Base-by-base conservation (phyloP, 805 yeast species). In the Wickerhamiella spandovensis region DNA sequence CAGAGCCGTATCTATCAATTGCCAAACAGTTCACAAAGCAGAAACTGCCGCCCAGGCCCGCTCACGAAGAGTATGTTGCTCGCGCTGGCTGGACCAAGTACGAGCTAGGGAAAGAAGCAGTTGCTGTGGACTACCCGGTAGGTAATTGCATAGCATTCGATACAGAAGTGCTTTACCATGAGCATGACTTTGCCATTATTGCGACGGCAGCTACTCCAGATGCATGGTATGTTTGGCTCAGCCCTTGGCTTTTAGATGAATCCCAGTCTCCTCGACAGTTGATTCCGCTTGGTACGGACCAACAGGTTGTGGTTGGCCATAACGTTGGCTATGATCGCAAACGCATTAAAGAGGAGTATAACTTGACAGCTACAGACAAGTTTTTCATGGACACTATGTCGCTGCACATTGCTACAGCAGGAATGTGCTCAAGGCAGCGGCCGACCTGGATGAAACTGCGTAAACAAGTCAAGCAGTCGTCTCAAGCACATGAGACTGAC, bases 181-280 rank as follows among this genome's bases (percentile, higher is more conserved):
- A 78, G 1, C 77, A 92, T 0, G 75, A 74, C 3, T 89, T 78
- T 61, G 81, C 97, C 0, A 77, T 84, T 0, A 62, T 92, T 65
- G 96, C 95, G 1, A 76, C 84, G 0, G 95, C 95, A 10, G 80
- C 74, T 1, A 79, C 95, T 0, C 63, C 72, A 0, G 69, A 73
- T 9, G 95, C 95, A 0, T 88, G 97, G 95, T 92, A 89, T 61
- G 79, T 81, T 0, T 92, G 99, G 99, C 80, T 87, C 8, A 87
- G 95, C 0, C 98, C 99, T 0, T 80, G 74, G 62, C 64, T 92
- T 20, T 72, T 83, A 1, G 76, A 75, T 2, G 79, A 77, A 46
- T 67, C 78, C 2, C 67, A 70, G 5, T 57, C 64, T 2, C 60
- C 67, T 18, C 51, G 60, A 7, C 95, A 87, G 57, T 66, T 94